Conservation (phyloP, 805 yeast genomes). For the Yueomyces sp. region DNA sequence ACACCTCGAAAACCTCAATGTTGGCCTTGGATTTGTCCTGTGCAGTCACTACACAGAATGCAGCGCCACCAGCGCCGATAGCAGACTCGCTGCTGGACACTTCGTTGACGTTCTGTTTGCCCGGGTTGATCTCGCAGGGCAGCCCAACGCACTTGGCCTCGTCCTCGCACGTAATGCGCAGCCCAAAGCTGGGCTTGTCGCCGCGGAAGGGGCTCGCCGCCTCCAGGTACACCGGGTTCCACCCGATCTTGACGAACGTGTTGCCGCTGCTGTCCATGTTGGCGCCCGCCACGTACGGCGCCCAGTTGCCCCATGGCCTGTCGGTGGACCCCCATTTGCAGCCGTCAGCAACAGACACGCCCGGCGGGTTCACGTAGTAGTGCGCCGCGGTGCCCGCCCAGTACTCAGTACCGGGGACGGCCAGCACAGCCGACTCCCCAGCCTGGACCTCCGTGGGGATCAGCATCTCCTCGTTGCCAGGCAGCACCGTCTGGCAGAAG, state of each 20-base stretch:
- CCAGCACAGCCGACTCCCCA: conserved; percentile 37
- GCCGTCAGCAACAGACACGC: conserved; percentile 59
- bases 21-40: conserved; percentile 46
- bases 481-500: conserved; percentile 84
- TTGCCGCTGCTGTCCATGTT: conserved; percentile 57
- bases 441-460: conserved; percentile 60
- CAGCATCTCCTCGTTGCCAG: conserved; percentile 90
- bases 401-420: conserved; percentile 77
- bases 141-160: conserved; percentile 57
- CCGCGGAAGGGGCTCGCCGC: conserved; percentile 38
- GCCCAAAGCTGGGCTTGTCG: conserved; percentile 51
- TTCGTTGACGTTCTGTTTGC: conserved; percentile 42
- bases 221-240: conserved; percentile 80
- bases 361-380: conserved; percentile 75
- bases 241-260: conserved; percentile 75
- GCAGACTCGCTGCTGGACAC: conserved; percentile 30
- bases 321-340: conserved; percentile 71
- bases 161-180: conserved; percentile 62
- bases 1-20: conserved; percentile 47
- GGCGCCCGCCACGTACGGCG: conserved; percentile 89
- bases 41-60: conserved; percentile 80
- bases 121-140: conserved; percentile 74
- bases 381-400: conserved; percentile 84
- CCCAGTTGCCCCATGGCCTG: conserved; percentile 76
- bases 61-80: conserved; percentile 51